Base-by-base conservation (phyloP, 805 yeast species). In the Metschnikowia continentalis region DNA sequence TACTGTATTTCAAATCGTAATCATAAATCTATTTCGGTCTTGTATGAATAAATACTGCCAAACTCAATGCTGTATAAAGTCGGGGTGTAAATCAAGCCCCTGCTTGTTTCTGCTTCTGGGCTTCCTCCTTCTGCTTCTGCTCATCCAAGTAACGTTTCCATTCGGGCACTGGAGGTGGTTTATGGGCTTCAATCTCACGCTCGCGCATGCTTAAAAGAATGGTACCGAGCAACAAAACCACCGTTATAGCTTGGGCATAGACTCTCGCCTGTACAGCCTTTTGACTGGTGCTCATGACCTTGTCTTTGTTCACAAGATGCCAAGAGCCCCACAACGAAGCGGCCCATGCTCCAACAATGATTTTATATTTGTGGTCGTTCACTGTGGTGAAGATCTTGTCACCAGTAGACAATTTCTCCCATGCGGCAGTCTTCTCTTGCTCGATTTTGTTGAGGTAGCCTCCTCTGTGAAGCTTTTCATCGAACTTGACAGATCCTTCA, bases 191-290 rank as follows among this genome's bases (percentile, higher is more conserved):
- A 56, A 79, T 66, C 57, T 81, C 78, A 56, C 79, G 82, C 59
- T 86, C 90, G 56, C 81, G 84, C 69, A 83, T 77, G 42, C 84
- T 75, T 57, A 84, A 69, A 47, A 83, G 82, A 61, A 89, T 78
- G 0, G 94, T 81, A 20, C 83, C 90, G 49, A 88, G 68, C 56
- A 88, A 70, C 54, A 88, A 70, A 10, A 79, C 78, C 48, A 89
- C 90, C 1, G 96, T 86, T 49, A 87, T 69, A 56, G 86, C 88
- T 68, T 89, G 96, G 10, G 96, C 96, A 64, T 88, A 88, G 87
- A 88, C 88, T 79, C 96, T 83, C 32, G 95, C 95, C 65, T 86
- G 91, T 33, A 86, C 94, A 45, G 87, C 81, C 67, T 87, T 89
- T 71, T 89, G 96, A 5, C 94, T 71, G 56, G 76, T 78, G 49